Conservation (phyloP, 2,329 filamentous ascomycete species). For the Verticillium dahliae region DNA sequence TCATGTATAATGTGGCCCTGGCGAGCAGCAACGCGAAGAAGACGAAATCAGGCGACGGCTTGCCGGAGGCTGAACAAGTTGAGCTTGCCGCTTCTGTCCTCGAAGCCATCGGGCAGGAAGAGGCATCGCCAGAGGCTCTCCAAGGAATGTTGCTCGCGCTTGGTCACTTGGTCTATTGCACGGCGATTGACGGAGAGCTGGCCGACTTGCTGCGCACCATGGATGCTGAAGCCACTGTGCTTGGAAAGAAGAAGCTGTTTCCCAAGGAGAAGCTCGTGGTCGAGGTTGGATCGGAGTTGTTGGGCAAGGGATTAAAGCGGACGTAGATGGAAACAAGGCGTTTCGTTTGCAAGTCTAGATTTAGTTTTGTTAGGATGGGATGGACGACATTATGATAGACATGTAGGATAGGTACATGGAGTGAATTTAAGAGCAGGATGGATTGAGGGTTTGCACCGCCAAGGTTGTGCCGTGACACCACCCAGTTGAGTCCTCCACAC, state of each 20-base stretch:
- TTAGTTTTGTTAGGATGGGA: neutral
- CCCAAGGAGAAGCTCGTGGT: conserved; percentile 49
- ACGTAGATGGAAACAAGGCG: conserved; percentile 5
- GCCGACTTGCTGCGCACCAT: conserved; percentile 71
- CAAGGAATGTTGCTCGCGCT: conserved; percentile 71
- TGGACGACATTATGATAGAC: neutral
- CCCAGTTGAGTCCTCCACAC: neutral
- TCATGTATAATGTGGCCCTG: conserved; percentile 76
- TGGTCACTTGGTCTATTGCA: conserved; percentile 69
- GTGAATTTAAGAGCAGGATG: neutral
- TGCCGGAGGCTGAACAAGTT: conserved; percentile 67
- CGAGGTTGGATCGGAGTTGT: conserved; percentile 45
- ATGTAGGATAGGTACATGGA: neutral
- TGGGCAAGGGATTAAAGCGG: conserved; percentile 42
- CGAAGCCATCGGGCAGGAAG: conserved; percentile 60
- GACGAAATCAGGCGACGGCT: conserved; percentile 45
- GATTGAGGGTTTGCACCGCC: neutral
- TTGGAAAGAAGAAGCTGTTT: conserved; percentile 50
- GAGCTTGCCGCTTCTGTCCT: conserved; percentile 76
- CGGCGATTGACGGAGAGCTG: conserved; percentile 65
- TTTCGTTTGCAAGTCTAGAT: neutral
- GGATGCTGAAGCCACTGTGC: conserved; percentile 63
- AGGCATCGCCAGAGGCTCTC: conserved; percentile 61
- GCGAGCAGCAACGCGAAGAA: conserved; percentile 61
- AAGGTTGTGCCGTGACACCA: neutral